Base-by-base conservation (phyloP, 768 basidiomycete species). In the Ramaria sp. region DNA sequence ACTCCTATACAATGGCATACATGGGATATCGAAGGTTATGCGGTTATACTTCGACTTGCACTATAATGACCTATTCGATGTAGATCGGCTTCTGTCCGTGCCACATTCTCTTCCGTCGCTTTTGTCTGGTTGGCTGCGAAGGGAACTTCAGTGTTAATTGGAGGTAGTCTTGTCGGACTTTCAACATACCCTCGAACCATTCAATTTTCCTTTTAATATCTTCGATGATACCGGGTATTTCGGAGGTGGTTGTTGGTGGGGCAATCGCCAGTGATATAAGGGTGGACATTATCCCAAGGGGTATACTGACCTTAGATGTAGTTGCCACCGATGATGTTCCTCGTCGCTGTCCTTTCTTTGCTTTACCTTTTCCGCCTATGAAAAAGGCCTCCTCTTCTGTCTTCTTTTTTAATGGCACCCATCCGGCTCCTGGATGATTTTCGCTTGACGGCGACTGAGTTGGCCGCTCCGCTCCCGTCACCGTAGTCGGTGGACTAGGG, bases 171-270 rank as follows among this genome's bases (percentile, higher is more conserved):
- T 52, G 13, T 7, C 2, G 24, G 48, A 33, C 42, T 37, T 46
- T 9, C 17, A 37, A 39, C 34, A 6, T 52, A 52, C 51, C 45
- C 15, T 57, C 45, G n/a, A 48, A 57, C 55, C 55, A 57, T 27
- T 57, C 34, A 10, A 57, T 47, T 22, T 57, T 57, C 48, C n/a
- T 57, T 20, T 57, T 11, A 19, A 57, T 48, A 19, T 57, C 55
- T 12, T 57, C 48, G 34, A 57, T 50, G 17, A 31, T 49, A 17
- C 19, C 11, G 5, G 55, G 33, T 31, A 57, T 41, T 20, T 57
- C 55, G 17, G 19, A 33, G 11, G 42, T 27, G 17, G 47, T 50
- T n/a, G 46, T 22, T 2, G 55, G 55, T 9, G 43, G 30, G 4
- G 45, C 37, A 34, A 57, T 57, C 15, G 37, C 24, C 17, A 27